Conservation (phyloP, 2,329 filamentous ascomycete species). For the Penicillium sp. region DNA sequence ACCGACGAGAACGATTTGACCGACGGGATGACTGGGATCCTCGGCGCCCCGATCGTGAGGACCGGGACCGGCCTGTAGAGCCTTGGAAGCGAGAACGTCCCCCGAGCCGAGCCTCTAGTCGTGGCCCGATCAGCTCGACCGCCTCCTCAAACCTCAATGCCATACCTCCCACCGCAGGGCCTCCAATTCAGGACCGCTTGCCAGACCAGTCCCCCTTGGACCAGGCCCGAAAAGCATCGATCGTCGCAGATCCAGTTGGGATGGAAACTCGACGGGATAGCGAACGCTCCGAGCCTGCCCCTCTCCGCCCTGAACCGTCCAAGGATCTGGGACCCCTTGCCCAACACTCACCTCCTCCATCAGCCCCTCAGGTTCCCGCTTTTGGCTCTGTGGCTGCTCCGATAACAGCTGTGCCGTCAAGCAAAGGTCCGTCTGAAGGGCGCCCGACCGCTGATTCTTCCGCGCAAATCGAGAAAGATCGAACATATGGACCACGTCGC, state of each 20-base stretch:
- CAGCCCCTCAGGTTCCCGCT: slow-evolving; percentile 43
- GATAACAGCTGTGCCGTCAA: slow-evolving; percentile 20
- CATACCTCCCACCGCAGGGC: slow-evolving; percentile 8
- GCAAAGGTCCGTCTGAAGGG: slow-evolving; percentile 21
- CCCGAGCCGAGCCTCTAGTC: slow-evolving; percentile 31
- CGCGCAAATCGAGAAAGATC: slow-evolving; percentile 25
- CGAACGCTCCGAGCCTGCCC: slow-evolving; percentile 28
- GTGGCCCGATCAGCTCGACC: slow-evolving; percentile 27
- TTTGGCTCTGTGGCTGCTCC: slow-evolving; percentile 40
- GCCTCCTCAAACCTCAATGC: slow-evolving; percentile 15
- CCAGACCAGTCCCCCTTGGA: slow-evolving; percentile 27
- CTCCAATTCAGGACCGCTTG: slow-evolving; percentile 22
- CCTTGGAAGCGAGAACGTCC: slow-evolving; percentile 43
- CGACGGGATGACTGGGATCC: slow-evolving; percentile 31
- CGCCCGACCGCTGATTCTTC: slow-evolving; percentile 5
- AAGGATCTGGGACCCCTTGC: slow-evolving; percentile 27
- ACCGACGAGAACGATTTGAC: slow-evolving; percentile 35
- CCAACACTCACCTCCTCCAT: slow-evolving; percentile 39
- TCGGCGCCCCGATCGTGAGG: slow-evolving; percentile 27
- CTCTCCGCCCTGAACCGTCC: slow-evolving; percentile 26
- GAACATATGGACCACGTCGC: slow-evolving; percentile 18
- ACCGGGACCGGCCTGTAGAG: slow-evolving; percentile 32
- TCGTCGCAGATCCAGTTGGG: slow-evolving; percentile 11
- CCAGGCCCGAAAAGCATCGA: slow-evolving; percentile 25
- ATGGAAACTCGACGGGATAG: slow-evolving; percentile 34